Conservation (phyloP, 495 filamentous ascomycete genomes). For the Staphylotrichum tortipilum region DNA sequence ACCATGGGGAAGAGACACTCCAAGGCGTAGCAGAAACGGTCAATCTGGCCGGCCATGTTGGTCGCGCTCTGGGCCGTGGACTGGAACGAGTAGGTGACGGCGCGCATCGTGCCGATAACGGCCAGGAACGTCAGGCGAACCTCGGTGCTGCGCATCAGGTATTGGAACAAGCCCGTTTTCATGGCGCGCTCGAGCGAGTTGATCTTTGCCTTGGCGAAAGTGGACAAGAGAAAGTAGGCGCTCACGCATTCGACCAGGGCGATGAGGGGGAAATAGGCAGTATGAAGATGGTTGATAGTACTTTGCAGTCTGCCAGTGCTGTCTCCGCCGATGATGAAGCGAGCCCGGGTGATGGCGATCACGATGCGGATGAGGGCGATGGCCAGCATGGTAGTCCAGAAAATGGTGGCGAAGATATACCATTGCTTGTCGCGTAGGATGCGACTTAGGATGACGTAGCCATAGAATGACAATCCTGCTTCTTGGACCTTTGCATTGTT, state of each 20-base stretch:
- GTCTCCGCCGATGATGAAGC: slow-evolving; percentile 8
- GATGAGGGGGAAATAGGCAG: slow-evolving; percentile 28
- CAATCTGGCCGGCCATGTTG: slow-evolving; percentile 23
- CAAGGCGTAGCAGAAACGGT: slow-evolving; percentile 30
- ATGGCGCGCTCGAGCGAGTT: background rate
- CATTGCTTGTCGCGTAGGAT: slow-evolving; percentile 18
- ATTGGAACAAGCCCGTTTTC: slow-evolving; percentile 20
- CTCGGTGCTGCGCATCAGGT: slow-evolving; percentile 31
- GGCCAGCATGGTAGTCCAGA: slow-evolving; percentile 24
- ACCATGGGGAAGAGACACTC: slow-evolving; percentile 32
- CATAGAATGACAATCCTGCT: slow-evolving; percentile 33
- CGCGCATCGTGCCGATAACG: slow-evolving; percentile 26
- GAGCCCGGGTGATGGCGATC: slow-evolving; percentile 21
- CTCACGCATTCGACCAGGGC: slow-evolving; percentile 26
- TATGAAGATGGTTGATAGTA: slow-evolving; percentile 25
- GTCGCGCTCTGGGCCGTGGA: slow-evolving; percentile 24
- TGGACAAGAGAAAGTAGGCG: slow-evolving; percentile 26
- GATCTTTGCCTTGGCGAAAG: slow-evolving; percentile 16
- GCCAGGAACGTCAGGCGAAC: slow-evolving; percentile 27
- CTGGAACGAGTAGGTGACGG: slow-evolving; percentile 31
- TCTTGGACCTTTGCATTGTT: slow-evolving; percentile 32
- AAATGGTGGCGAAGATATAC: slow-evolving; percentile 20
- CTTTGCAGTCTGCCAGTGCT: slow-evolving; percentile 8
- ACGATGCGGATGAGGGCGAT: slow-evolving; percentile 18
- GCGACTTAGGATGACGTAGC: slow-evolving; percentile 28